Base-by-base conservation (phyloP, 2,329 filamentous ascomycete species). In the Neoarthrinium moseri region DNA sequence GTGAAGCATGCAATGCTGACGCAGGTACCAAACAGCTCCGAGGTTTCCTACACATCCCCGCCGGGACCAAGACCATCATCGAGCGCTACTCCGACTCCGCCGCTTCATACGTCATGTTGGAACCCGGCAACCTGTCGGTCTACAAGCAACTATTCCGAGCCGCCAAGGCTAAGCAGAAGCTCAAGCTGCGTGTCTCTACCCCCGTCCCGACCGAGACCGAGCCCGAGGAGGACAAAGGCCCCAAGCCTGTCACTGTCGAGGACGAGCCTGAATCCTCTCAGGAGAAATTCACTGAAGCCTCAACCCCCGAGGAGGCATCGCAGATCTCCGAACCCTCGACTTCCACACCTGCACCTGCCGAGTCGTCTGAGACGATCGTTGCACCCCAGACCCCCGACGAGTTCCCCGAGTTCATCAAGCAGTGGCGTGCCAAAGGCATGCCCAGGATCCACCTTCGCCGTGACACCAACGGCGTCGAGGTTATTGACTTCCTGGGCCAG, bases 121-220 rank as follows among this genome's bases (percentile, higher is more conserved):
- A 96, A 65, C 75, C 83, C 51, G 75, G 77, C 63, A 95, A 96
- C 62, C 71, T 80, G 7, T 77, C 88, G 36, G 89, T 95, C 60
- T 99, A 96, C 78, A 97, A 96, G 76, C 94, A 96, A 65, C 85
- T 99, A 33, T 92, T 94, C 66, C 87, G 94, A 60, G 94, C 94
- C 55, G 94, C 94, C 53, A 99, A 96, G 75, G 94, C 94, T 29
- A 99, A 99, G 78, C 84, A 91, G 55, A 99, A 97, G 84, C 84
- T 99, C 57, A 91, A 94, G 69, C 81, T 99, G 49, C 89, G 84
- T 55, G 86, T 88, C 29, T 85, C 81, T 13, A 59, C 77, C 26
- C 63, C 66, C 32, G 52, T 47, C 34, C 46, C 63, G 11, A 11
- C 7, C 18, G 15, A 64, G 13, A 53, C 61, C 6, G 65, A 69